phyloP scores from a whole-genome alignment of 1,139 yeast genomes.

The Arxiozyma slooffiae region DNA sequence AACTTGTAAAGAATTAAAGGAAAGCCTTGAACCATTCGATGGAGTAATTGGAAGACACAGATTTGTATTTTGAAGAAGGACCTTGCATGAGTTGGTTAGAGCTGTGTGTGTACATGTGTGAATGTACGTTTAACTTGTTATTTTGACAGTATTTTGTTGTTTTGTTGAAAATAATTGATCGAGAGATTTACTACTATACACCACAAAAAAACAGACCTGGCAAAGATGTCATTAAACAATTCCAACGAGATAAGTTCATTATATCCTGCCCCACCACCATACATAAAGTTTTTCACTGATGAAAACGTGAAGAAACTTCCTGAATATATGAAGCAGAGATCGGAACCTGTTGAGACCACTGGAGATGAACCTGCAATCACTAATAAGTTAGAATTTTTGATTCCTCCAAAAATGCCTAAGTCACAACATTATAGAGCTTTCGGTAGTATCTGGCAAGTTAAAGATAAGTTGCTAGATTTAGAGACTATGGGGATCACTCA shows the following conservation, averaged over 20 bases:
- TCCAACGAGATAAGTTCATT: slow-evolving; percentile 42
- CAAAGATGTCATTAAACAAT: neutral
- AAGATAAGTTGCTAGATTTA: slow-evolving; percentile 59
- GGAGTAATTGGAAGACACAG: neutral
- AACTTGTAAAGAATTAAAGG: neutral
- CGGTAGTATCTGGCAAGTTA: slow-evolving; percentile 68
- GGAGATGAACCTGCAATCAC: slow-evolving; percentile 7
- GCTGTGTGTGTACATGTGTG: no score
- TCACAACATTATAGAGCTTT: slow-evolving; percentile 62
- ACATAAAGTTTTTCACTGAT: slow-evolving; percentile 54
- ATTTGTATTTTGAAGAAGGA: no score
- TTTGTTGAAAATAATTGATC: no score
- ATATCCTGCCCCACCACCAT: slow-evolving; percentile 84
- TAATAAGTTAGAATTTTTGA: slow-evolving; percentile 39
- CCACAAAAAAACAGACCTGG: neutral
- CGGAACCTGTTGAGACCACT: neutral
- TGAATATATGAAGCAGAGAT: slow-evolving; percentile 19
- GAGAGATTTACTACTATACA: no score
- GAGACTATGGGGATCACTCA: slow-evolving; percentile 61
- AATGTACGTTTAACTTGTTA: neutral
- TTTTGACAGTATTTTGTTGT: no score
- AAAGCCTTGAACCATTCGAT: neutral
- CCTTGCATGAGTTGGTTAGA: no score
- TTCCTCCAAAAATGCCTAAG: slow-evolving; percentile 58
- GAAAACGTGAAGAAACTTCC: slow-evolving; percentile 42